Percentiles rank a stretch among this genome's conserved stretches.
phyloP scores from a whole-genome alignment of 2,329 filamentous ascomycete species.

The Epichloe coenophiala region DNA sequence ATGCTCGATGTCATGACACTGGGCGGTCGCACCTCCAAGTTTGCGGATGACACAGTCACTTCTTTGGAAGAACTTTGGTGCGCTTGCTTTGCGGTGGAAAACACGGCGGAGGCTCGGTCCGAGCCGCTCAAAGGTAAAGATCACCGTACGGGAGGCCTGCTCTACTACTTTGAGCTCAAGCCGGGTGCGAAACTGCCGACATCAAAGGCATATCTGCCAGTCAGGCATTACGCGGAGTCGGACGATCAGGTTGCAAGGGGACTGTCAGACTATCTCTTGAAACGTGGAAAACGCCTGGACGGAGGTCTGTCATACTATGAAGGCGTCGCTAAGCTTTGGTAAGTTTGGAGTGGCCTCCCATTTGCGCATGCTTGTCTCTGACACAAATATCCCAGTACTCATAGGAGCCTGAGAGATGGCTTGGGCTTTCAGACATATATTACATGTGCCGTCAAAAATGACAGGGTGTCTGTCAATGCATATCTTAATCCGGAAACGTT shows the following conservation, averaged over 20 bases:
- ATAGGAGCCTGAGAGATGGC: not conserved
- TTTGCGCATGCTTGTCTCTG: not conserved
- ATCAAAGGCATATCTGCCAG: slow-evolving; percentile 21
- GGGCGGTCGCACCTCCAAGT: slow-evolving; percentile 6
- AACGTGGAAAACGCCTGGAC: not conserved
- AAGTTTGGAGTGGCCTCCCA: not conserved
- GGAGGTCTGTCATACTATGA: not conserved
- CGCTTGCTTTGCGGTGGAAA: not conserved
- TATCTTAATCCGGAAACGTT: not conserved
- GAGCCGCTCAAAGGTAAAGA: slow-evolving; percentile 6
- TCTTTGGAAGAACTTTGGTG: not conserved
- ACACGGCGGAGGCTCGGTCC: not conserved
- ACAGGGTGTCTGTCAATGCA: not conserved
- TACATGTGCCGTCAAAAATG: not conserved
- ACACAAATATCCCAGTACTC: not conserved
- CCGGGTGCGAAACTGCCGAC: slow-evolving; percentile 9
- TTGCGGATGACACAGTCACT: not conserved
- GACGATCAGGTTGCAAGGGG: not conserved
- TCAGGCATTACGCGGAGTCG: slow-evolving; percentile 18
- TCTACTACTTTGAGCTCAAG: slow-evolving; percentile 21
- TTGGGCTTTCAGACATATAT: not conserved
- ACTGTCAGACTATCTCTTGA: not conserved
- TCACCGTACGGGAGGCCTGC: slow-evolving; percentile 20
- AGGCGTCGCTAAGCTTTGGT: not conserved
- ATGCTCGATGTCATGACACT: slow-evolving; percentile 15